Conservation (phyloP, 345 rosid genomes). For the Boechera stricta region DNA sequence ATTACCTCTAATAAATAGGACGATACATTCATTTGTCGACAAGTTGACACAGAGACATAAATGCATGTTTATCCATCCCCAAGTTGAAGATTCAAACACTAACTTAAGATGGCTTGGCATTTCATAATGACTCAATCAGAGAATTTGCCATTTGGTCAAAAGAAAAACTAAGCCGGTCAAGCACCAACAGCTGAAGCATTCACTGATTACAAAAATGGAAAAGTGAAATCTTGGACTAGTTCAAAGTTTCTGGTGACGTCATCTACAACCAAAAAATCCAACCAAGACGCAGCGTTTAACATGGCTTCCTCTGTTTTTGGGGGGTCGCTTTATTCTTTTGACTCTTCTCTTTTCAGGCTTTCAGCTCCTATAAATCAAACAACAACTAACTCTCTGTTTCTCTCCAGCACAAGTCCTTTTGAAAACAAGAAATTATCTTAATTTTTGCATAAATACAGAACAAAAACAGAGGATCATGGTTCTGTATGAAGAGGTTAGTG, state of each 20-base stretch:
- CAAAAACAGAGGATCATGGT: constrained; percentile 35
- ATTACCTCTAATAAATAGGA: constrained; percentile 28
- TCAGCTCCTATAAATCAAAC: constrained; percentile 28
- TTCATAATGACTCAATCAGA: neutral
- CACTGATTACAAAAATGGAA: neutral
- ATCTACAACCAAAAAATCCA: neutral
- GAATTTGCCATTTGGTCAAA: constrained; percentile 25
- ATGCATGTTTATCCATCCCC: constrained; percentile 28
- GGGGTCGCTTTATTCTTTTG: constrained; percentile 11
- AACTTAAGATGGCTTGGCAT: neutral
- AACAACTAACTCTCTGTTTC: neutral
- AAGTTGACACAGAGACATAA: constrained; percentile 34
- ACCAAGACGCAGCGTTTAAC: constrained; percentile 18
- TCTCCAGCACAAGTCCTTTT: constrained; percentile 5
- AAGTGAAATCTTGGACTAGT: neutral
- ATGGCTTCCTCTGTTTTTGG: neutral
- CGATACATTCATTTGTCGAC: constrained; percentile 1
- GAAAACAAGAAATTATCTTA: neutral
- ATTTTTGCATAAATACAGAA: neutral
- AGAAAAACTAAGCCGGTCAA: constrained; percentile 6
- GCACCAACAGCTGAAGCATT: constrained; percentile 6
- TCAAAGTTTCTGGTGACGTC: constrained; percentile 11
- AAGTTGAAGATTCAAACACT: neutral
- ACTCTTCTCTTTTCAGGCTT: constrained; percentile 10
- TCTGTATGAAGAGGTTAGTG: constrained; percentile 41